These are phyloP conservation scores for Eimeria falciformis DNA, from an alignment of 169 alveolate genomes.

Conservation along the genomic window DNA sequence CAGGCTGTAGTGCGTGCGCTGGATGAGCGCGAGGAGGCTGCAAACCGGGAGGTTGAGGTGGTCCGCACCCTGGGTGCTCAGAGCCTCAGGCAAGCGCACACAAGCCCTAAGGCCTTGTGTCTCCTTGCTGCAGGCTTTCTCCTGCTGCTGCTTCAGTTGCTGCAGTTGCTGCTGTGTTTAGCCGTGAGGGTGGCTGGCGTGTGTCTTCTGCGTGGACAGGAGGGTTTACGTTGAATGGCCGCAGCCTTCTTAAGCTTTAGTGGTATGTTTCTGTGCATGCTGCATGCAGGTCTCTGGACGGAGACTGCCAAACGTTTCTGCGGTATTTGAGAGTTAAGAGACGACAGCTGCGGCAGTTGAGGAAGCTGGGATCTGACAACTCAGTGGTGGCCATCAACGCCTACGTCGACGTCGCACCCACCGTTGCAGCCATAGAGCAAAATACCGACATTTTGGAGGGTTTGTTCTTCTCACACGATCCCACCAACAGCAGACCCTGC, in stretches of 20 bases:
- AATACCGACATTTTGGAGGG: background rate
- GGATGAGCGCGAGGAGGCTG: constrained; percentile 1
- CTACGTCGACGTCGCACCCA: background rate
- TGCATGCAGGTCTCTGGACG: constrained; percentile 24
- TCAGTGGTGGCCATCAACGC: constrained; percentile 43
- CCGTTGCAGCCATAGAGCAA: constrained; percentile 32
- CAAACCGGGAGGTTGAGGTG: background rate
- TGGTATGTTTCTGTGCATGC: background rate
- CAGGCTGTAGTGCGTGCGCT: constrained; percentile 2
- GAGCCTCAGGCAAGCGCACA: constrained; percentile 32
- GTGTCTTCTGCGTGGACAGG: no score
- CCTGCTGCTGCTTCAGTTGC: constrained; percentile 39
- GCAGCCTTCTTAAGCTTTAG: no score
- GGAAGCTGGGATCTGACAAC: background rate
- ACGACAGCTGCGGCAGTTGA: constrained; percentile 55
- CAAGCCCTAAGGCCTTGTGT: background rate
- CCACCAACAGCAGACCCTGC: no score
- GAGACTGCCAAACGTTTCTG: constrained; percentile 26
- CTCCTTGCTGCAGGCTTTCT: background rate
- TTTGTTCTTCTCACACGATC: no score
- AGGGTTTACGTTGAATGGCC: no score
- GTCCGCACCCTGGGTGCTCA: background rate
- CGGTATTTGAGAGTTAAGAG: constrained; percentile 34
- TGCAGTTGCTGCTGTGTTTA: background rate
- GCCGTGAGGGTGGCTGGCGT: no score